Evolutionary conservation across 1,284 basidiomycete genomes (phyloP).

Genomic region (Cryptococcus sp.): DNA sequence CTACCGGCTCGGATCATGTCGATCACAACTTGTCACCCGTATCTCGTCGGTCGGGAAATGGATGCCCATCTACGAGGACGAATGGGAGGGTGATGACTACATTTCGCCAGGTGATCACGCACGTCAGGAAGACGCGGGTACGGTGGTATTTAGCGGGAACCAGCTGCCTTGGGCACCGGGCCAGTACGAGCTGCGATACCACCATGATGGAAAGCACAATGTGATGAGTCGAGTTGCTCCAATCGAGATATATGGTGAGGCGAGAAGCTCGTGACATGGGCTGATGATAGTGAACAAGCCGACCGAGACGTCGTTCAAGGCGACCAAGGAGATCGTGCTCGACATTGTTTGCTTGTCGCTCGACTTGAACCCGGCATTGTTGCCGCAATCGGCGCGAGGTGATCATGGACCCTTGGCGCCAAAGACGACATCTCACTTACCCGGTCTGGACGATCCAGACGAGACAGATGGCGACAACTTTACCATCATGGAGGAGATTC

Average conservation of each 20-base stretch:
- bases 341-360: constrained; percentile 79
- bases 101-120: constrained; percentile 49
- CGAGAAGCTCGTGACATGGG: too few relatives aligned
- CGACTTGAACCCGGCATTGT: constrained; percentile 72
- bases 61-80: constrained; percentile 83
- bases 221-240: constrained; percentile 80
- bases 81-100: constrained; percentile 84
- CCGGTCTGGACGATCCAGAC: constrained; percentile 8
- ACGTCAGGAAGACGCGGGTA: constrained; percentile 51
- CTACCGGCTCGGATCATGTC: constrained; percentile 83
- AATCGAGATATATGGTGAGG: constrained; percentile 77
- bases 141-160: constrained; percentile 69
- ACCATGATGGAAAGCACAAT: constrained; percentile 93
- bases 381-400: constrained; percentile 58
- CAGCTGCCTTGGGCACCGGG: constrained; percentile 82
- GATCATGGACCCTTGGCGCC: background rate
- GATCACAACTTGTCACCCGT: constrained; percentile 72
- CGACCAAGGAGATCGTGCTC: constrained; percentile 62
- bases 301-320: constrained; percentile 54
- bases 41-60: constrained; percentile 86
- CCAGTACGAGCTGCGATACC: constrained; percentile 71
- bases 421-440: background rate
- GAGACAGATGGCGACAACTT: constrained; percentile 79
- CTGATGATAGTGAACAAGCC: constrained; percentile 18
- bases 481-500: constrained; percentile 80